Base-by-base conservation (phyloP, 169 alveolate genomes). In the Babesia ovata region DNA sequence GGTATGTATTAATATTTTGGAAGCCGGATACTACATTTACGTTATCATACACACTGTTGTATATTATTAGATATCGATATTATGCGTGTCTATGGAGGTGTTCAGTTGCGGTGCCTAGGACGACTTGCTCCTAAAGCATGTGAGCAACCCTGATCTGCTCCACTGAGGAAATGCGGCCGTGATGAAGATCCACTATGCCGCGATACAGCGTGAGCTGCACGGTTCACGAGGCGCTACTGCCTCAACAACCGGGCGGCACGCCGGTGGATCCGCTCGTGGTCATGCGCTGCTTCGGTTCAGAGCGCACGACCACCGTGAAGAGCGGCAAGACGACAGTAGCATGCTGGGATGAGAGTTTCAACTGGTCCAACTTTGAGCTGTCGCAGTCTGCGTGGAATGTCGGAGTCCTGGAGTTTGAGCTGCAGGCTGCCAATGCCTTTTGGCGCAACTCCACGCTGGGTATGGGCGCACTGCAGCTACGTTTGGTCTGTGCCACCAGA, bases 371-470 rank as follows among this genome's bases (percentile, higher is more conserved):
- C 87, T 49, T 94, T 9, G 88, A 81, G 49, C 84, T 93, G 26
- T 83, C 96, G 42, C 90, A 75, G 79, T 75, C 92, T 19, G 95
- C 92, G 73, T 94, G 97, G 97, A 93, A 86, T 26, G 84, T 91
- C 58, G 93, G 96, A 60, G 92, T 90, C 63, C 91, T 94, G 22
- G 95, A 92, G 56, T 94, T 94, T 83, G 98, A 94, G 73, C 90
- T 94, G 33, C 98, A 93, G 70, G 79, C 95, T 22, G 97, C 97
- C 33, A 94, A 94, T 76, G 87, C 96, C 58, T 93, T 92, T 60
- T 94, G 97, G 98, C 74, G 96, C 56, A 94, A 94, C 71, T 95
- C 92, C 52, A 72, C 86, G 44, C 84, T 94, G 46, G 98, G 98
- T 19, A 83, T 83, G 24, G 84, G 93, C 44, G 84, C 96, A 8